Evolutionary conservation across 345 rosid species (phyloP).

Genomic region (Gossypium sturtianum): DNA sequence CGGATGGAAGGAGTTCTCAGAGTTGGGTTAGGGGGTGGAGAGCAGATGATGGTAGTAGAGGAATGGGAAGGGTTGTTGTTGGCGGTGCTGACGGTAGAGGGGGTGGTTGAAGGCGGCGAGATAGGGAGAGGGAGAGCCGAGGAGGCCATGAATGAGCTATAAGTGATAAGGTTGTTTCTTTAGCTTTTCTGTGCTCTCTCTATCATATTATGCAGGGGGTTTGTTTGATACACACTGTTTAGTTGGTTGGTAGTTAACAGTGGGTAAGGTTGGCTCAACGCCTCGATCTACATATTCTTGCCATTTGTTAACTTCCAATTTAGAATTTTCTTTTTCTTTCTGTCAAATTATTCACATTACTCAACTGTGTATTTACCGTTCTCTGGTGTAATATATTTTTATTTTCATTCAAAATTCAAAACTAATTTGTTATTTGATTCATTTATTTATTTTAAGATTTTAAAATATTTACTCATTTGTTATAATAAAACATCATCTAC

Average conservation of each 20-base stretch:
- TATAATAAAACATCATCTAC: too few relatives aligned
- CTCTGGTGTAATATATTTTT: too few relatives aligned
- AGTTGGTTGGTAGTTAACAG: neutral
- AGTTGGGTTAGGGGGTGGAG: slow-evolving; percentile 29
- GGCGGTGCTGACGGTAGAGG: slow-evolving; percentile 12
- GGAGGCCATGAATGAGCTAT: slow-evolving; percentile 28
- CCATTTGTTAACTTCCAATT: neutral
- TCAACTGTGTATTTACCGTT: too few relatives aligned
- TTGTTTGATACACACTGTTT: neutral
- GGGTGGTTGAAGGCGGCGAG: slow-evolving; percentile 20
- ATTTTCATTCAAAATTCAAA: too few relatives aligned
- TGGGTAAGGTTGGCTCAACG: neutral
- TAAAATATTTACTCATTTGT: too few relatives aligned
- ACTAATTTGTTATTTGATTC: too few relatives aligned
- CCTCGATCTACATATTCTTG: neutral
- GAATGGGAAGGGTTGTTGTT: slow-evolving; percentile 16
- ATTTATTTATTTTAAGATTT: too few relatives aligned
- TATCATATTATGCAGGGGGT: neutral
- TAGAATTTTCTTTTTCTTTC: neutral
- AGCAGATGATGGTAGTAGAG: slow-evolving; percentile 20
- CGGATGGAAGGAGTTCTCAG: slow-evolving; percentile 69
- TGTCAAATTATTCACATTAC: too few relatives aligned
- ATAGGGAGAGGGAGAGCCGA: slow-evolving; percentile 40
- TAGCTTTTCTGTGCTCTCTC: neutral
- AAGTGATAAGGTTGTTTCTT: neutral